phyloP scores from a whole-genome alignment of 129 eudicot species.

The Lactuca saligna region DNA sequence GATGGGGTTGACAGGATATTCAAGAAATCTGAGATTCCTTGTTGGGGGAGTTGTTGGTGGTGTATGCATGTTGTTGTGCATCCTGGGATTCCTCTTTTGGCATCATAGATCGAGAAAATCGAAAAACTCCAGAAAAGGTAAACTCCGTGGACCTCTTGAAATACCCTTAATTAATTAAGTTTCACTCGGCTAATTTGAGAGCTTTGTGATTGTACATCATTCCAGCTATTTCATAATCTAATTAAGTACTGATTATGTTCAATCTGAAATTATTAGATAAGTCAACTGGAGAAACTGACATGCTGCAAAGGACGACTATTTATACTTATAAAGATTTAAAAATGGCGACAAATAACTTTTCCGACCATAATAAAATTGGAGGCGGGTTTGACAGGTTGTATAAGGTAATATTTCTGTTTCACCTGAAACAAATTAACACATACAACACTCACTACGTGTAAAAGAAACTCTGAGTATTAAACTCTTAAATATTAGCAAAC shows the following conservation, averaged over 20 bases:
- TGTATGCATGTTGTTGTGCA: constrained; percentile 36
- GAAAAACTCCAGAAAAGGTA: not conserved
- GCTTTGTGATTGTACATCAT: not conserved
- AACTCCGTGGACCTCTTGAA: too few species aligned
- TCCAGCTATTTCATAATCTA: not conserved
- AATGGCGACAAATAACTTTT: constrained; percentile 48
- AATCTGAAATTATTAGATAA: not conserved
- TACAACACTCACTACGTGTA: too few species aligned
- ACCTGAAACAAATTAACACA: too few species aligned
- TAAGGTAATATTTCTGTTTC: constrained; percentile 36
- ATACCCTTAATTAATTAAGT: too few species aligned
- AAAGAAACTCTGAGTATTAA: too few species aligned
- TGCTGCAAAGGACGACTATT: constrained; percentile 43
- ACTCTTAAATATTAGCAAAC: too few species aligned
- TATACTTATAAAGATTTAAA: constrained; percentile 57
- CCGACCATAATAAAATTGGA: constrained; percentile 48
- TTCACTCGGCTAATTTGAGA: not conserved
- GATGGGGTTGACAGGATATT: constrained; percentile 36
- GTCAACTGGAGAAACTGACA: constrained; percentile 47
- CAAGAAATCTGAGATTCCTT: constrained; percentile 39
- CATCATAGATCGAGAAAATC: constrained; percentile 9
- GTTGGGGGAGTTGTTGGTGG: constrained; percentile 61
- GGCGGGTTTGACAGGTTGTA: constrained; percentile 54
- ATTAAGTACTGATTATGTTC: not conserved
- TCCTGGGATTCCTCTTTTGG: constrained; percentile 33